Conservation (phyloP, 2,329 filamentous ascomycete genomes). For the Colletotrichum horii region DNA sequence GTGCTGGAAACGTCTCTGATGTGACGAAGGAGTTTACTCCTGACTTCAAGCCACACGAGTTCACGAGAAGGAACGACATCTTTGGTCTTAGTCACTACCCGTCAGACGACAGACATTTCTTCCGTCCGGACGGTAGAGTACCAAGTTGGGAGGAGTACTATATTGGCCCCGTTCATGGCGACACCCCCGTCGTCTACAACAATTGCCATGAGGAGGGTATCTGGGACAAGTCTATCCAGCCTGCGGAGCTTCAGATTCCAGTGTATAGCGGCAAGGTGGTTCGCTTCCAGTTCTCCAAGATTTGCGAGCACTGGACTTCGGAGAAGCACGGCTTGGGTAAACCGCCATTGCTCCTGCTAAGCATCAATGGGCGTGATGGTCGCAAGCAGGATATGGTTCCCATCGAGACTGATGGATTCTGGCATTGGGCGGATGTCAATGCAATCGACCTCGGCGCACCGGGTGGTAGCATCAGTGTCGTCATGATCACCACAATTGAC, state of each 20-base stretch:
- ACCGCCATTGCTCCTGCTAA: slow-evolving; percentile 73
- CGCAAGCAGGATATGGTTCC: slow-evolving; percentile 71
- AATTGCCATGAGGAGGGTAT: slow-evolving; percentile 56
- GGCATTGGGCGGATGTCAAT: slow-evolving; percentile 82
- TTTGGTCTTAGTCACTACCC: slow-evolving; percentile 88
- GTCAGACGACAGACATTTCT: slow-evolving; percentile 69
- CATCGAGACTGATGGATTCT: slow-evolving; percentile 77
- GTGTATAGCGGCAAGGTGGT: slow-evolving; percentile 62
- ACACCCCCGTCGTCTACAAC: slow-evolving; percentile 52
- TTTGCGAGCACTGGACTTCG: slow-evolving; percentile 85
- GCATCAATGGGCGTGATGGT: slow-evolving; percentile 70
- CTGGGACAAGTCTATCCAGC: slow-evolving; percentile 64
- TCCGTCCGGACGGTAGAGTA: slow-evolving; percentile 72
- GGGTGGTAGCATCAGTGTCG: slow-evolving; percentile 71
- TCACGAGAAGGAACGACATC: slow-evolving; percentile 71
- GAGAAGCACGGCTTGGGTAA: slow-evolving; percentile 69
- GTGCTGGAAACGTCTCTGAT: slow-evolving; percentile 72
- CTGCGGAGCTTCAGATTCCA: slow-evolving; percentile 62
- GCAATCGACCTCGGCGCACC: slow-evolving; percentile 68
- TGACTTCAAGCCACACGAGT: slow-evolving; percentile 68
- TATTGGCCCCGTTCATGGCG: slow-evolving; percentile 59
- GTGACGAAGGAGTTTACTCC: slow-evolving; percentile 65
- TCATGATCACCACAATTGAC: slow-evolving; percentile 60
- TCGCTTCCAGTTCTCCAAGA: slow-evolving; percentile 80
- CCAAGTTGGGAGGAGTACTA: slow-evolving; percentile 85